Conservation (phyloP, 2,329 filamentous ascomycete species). For the Monilinia aucupariae region DNA sequence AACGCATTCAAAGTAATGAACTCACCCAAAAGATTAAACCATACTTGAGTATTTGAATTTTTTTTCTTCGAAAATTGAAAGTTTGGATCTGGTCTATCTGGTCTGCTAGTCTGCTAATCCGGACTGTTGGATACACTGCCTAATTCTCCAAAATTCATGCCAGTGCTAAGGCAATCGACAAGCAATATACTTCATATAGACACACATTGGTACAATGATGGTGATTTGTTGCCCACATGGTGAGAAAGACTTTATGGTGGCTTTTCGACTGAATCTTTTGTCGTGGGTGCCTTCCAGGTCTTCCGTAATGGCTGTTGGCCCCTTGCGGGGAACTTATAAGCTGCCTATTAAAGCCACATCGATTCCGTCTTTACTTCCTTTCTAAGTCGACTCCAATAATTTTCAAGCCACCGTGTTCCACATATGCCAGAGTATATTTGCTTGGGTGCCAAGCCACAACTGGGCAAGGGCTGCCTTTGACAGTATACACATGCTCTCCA, state of each 20-base stretch:
- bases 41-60: neutral
- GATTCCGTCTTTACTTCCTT: constrained; percentile 25
- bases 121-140: neutral
- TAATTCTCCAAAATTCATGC: neutral
- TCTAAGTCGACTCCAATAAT: constrained; percentile 47
- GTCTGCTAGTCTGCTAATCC: neutral
- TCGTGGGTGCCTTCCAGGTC: neutral
- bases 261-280: neutral
- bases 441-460: constrained; percentile 73
- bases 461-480: constrained; percentile 62
- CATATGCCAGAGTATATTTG: constrained; percentile 68
- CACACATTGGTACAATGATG: neutral
- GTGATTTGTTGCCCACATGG: neutral
- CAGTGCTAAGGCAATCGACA: neutral
- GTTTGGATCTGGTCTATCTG: neutral
- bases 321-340: neutral
- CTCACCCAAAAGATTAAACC: neutral
- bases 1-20: no score
- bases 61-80: neutral
- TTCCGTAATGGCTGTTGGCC: neutral
- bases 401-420: constrained; percentile 57
- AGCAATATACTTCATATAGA: neutral
- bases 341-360: neutral
- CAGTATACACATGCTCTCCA: constrained; percentile 65
- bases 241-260: neutral